Conservation (phyloP, 2,329 filamentous ascomycete species). For the Sporothrix luriei region DNA sequence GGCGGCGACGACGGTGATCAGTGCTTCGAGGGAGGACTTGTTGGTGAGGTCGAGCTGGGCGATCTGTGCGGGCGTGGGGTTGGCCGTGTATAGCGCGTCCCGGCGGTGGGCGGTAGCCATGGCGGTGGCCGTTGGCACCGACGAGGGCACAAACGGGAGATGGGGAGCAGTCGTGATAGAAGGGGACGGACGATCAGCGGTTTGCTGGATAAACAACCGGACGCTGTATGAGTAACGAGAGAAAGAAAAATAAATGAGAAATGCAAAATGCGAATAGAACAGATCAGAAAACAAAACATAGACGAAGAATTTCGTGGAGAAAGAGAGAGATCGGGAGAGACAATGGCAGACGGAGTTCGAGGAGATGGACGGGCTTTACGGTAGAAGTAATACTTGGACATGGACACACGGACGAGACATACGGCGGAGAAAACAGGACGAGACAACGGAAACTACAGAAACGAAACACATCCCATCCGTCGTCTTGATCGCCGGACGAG, state of each 20-base stretch:
- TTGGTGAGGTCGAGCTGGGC: constrained; percentile 36
- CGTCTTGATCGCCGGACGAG: not conserved
- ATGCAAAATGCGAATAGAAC: no score
- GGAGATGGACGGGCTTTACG: constrained; percentile 16
- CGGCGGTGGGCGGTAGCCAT: constrained; percentile 12
- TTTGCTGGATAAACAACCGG: no score
- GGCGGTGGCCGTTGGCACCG: not conserved
- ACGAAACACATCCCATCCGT: not conserved
- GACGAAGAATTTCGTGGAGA: not conserved
- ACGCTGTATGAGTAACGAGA: not conserved
- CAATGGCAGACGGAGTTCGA: not conserved
- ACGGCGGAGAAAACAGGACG: not conserved
- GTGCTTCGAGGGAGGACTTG: constrained; percentile 33
- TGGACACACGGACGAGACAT: not conserved
- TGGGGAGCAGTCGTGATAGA: not conserved
- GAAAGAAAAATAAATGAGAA: not conserved
- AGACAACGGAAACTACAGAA: not conserved
- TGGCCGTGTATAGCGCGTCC: not conserved
- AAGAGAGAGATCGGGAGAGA: constrained; percentile 14
- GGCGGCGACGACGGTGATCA: constrained; percentile 34
- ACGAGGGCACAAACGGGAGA: not conserved
- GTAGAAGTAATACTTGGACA: constrained; percentile 15
- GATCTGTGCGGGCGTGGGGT: constrained; percentile 32
- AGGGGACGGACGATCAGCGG: no score
- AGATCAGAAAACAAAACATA: not conserved